Base-by-base conservation (phyloP, 257 asterid genomes). In the Gentiana straminea region DNA sequence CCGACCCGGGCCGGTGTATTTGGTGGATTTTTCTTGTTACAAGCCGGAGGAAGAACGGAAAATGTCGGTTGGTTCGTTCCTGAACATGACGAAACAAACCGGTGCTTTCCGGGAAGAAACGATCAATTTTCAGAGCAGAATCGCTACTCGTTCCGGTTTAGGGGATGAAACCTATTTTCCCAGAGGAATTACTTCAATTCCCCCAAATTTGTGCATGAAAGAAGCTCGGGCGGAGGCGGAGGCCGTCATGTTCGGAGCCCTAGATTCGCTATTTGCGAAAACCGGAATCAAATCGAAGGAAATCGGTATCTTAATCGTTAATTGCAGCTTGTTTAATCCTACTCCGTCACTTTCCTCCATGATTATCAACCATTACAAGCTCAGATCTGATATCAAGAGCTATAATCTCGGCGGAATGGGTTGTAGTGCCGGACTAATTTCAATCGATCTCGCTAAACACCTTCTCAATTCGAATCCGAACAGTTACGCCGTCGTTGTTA, bases 391-490 rank as follows among this genome's bases (percentile, higher is more conserved):
- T 48, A 63, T 74, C 32, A 51, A 52, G 51, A 60, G 80, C 75
- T 83, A 80, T 51, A 80, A 78, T 36, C 68, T 83, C 0, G 70
- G 77, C 0, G 88, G 84, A 7, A 83, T 83, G 93, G 93, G 93
- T 0, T 80, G 93, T 59, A 74, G 79, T 5, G 83, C 86, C 0
- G 79, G 93, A 2, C 65, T 80, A 0, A 73, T 74, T 4, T 77
- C 82, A 8, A 24, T 65, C 0, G 88, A 75, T 51, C 75, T 80
- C 2, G 85, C 85, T 0, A 79, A 70, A 39, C 78, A 72, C 6
- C 62, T 82, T 0, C 74, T 82, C 7, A 68, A 67, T 60, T 80
- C 79, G 2, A 70, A 68, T 37, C 71, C 70, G 4, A 61, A 73
- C 15, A 63, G 80, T 1, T 75, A 69, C 47, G 87, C 92, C 2